Base-by-base conservation (phyloP, 768 basidiomycete genomes). In the Russula griseocarnosa region DNA sequence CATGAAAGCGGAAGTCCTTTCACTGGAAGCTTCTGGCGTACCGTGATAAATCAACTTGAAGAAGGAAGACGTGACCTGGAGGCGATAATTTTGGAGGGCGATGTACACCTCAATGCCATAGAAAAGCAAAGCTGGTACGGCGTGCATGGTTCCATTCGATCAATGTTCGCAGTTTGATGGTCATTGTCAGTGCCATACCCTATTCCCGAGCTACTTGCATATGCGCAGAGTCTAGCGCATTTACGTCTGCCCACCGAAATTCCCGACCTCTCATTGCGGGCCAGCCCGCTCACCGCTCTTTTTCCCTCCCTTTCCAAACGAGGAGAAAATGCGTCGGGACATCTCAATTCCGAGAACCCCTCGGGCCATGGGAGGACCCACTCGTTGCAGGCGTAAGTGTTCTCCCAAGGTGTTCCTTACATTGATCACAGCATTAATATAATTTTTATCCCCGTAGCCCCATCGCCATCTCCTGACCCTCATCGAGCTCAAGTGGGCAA, bases 251-350 rank as follows among this genome's bases (percentile, higher is more conserved):
- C 92, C 92, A 9, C 92, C 92, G 11, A 91, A 90, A 70, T 88
- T 84, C 89, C 89, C 24, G 89, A 90, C 69, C 80, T 85, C 53
- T 78, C 79, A 28, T 75, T 84, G 6, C 85, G 0, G 87, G 87
- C 10, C 89, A 88, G 69, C 85, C 85, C 13, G 87, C 88, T 0
- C 86, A 20, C 88, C 87, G 20, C 71, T 90, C 47, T 92, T 94
- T 80, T 92, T 92, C 76, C 91, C 91, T 42, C 92, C 92, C 13
- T 94, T 92, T 73, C 92, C 92, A 0, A 92, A 92, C 71, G 91
- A 92, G 75, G 92, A 92, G 73, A 93, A 91, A 75, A 92, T 94
- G 89, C 85, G 91, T 57, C 81, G 86, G 92, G 92, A 1, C 81
- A 82, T 61, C 82, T 92, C 73, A 91, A 88, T 70, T 85, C 85